phyloP scores from a whole-genome alignment of 164 flowering plant species.

The Stephania yunnanensis region DNA sequence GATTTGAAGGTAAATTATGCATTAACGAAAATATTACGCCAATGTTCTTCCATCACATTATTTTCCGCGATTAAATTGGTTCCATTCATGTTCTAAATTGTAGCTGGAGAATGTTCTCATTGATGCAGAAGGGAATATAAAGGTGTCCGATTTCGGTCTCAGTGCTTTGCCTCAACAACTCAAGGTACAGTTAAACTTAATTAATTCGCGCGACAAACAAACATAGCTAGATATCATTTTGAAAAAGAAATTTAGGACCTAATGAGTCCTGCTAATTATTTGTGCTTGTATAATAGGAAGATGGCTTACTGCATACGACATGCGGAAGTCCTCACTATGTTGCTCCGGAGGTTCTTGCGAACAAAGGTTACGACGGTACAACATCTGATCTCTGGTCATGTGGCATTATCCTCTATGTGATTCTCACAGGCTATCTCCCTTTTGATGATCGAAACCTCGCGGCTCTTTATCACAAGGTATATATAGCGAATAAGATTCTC shows the following conservation, averaged over 20 bases:
- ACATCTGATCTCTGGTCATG: conserved; percentile 93
- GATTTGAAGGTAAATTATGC: conserved; percentile 67
- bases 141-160: conserved; percentile 92
- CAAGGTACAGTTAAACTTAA: conserved; percentile 38
- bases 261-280: background rate
- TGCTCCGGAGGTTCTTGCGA: conserved; percentile 91
- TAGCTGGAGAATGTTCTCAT: conserved; percentile 92
- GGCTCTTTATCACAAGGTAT: conserved; percentile 90
- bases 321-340: conserved; percentile 98
- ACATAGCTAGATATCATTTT: too few relatives aligned
- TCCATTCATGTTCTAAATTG: background rate
- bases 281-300: conserved; percentile 38
- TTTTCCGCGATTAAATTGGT: background rate
- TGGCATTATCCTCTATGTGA: conserved; percentile 81
- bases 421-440: conserved; percentile 84
- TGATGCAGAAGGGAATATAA: conserved; percentile 75
- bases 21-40: background rate
- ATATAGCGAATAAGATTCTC: background rate
- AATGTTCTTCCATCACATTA: background rate
- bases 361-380: conserved; percentile 84
- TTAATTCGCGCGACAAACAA: too few relatives aligned
- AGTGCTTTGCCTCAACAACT: conserved; percentile 95
- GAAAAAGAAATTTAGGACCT: too few relatives aligned
- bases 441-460: conserved; percentile 90
- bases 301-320: conserved; percentile 88